A percentile compares a stretch with the other conserved stretches of the same genome.
phyloP scores from a whole-genome alignment of 2,329 filamentous ascomycete genomes.

The Zasmidium cellare region DNA sequence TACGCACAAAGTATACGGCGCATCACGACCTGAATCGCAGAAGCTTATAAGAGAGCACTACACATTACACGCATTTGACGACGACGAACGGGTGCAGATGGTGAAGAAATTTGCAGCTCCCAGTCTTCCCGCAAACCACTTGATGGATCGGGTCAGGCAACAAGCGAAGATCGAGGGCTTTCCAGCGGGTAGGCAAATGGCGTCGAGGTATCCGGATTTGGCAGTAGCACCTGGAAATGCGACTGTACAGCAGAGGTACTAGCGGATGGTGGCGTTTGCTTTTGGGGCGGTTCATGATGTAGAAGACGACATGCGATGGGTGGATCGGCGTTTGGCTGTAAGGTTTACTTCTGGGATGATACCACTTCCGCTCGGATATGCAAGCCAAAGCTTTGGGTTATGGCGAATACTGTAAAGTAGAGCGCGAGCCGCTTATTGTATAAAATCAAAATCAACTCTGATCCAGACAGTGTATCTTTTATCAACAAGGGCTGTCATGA shows the following conservation, averaged over 20 bases:
- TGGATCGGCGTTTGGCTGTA: background rate
- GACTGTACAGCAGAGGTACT: background rate
- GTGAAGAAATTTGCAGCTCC: conserved; percentile 58
- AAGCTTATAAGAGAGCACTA: conserved; percentile 62
- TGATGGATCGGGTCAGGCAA: conserved; percentile 47
- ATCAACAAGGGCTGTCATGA: too few relatives aligned
- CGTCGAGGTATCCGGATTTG: conserved; percentile 3
- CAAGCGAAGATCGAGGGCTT: conserved; percentile 26
- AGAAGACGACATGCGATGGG: background rate
- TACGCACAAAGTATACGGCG: conserved; percentile 62
- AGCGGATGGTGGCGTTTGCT: background rate
- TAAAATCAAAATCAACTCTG: too few relatives aligned
- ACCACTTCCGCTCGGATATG: conserved; percentile 5
- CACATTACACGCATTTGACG: conserved; percentile 59
- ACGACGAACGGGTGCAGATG: conserved; percentile 51
- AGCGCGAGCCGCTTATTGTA: too few relatives aligned
- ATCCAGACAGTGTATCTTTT: too few relatives aligned
- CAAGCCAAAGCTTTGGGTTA: background rate
- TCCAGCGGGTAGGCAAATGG: conserved; percentile 17
- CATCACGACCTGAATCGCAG: conserved; percentile 57
- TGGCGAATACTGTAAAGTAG: background rate
- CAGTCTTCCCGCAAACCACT: conserved; percentile 42
- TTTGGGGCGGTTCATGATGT: too few relatives aligned
- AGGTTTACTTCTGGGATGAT: conserved; percentile 1
- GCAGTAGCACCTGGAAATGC: background rate